Evolutionary conservation across 148 eudicot genomes (phyloP).

Genomic region (Camellia sinensis): DNA sequence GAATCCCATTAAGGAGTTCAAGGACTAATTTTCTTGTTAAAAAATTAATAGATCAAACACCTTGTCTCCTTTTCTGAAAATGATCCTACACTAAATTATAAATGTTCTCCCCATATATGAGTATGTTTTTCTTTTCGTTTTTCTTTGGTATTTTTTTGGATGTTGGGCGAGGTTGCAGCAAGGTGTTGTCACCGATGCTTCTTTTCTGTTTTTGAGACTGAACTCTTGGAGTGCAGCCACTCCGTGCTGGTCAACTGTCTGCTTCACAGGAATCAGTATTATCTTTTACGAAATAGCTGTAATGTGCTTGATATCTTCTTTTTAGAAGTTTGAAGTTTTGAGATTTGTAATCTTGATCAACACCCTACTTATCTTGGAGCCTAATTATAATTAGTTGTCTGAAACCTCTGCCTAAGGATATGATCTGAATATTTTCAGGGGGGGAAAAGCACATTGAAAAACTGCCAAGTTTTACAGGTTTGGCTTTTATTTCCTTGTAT

Average conservation of each 20-base stretch:
- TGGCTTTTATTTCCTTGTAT: background rate
- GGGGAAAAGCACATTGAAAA: conserved; percentile 89
- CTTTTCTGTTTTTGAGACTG: background rate
- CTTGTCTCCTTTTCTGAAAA: background rate
- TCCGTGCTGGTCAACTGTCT: background rate
- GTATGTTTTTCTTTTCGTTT: too few species aligned
- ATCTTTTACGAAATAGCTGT: background rate
- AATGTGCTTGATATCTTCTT: background rate
- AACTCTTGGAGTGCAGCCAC: background rate
- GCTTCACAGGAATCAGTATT: background rate
- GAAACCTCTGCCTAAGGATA: conserved; percentile 10
- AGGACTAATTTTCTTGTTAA: too few species aligned
- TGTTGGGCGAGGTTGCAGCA: background rate
- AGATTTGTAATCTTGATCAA: background rate
- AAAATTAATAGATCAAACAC: too few species aligned
- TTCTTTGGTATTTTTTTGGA: background rate
- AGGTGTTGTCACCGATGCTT: background rate
- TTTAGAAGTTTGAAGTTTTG: background rate
- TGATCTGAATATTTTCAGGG: conserved; percentile 52
- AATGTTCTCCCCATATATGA: background rate
- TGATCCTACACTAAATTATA: background rate
- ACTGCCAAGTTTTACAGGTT: conserved; percentile 99
- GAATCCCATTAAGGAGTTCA: too few species aligned
- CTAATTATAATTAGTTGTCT: background rate
- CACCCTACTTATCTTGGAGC: background rate